These are phyloP conservation scores for Acacia acuminata DNA, from an alignment of 306 rosid species.

Conservation along the genomic window DNA sequence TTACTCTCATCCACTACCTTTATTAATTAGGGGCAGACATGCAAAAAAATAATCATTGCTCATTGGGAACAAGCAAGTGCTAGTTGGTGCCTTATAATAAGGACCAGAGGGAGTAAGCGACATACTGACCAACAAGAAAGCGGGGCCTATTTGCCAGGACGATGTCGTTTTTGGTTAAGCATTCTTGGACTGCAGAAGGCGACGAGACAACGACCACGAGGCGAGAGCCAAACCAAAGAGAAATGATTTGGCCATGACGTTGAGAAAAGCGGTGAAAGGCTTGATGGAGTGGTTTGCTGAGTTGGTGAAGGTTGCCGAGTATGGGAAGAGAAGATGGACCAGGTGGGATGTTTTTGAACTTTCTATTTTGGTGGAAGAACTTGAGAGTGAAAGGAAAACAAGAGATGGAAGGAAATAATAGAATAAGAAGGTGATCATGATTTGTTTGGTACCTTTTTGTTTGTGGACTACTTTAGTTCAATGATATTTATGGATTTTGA, in stretches of 20 bases:
- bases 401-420: neutral
- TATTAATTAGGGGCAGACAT: no score
- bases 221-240: slow-evolving; percentile 39
- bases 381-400: slow-evolving; percentile 21
- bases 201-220: slow-evolving; percentile 51
- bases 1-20: no score
- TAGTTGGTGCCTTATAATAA: no score
- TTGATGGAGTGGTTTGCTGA: slow-evolving; percentile 41
- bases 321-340: slow-evolving; percentile 51
- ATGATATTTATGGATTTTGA: no score
- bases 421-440: neutral
- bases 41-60: no score
- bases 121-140: slow-evolving; percentile 30
- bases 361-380: neutral
- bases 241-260: slow-evolving; percentile 43
- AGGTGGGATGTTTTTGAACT: slow-evolving; percentile 51
- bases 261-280: slow-evolving; percentile 36
- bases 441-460: no score
- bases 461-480: no score
- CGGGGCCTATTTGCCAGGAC: slow-evolving; percentile 57
- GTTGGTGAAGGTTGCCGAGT: slow-evolving; percentile 61
- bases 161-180: slow-evolving; percentile 64
- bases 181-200: slow-evolving; percentile 38
- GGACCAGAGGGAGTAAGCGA: no score
- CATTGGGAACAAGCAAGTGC: no score